Conservation (phyloP, 2,329 filamentous ascomycete genomes). For the Magnaporthiopsis incrustans region DNA sequence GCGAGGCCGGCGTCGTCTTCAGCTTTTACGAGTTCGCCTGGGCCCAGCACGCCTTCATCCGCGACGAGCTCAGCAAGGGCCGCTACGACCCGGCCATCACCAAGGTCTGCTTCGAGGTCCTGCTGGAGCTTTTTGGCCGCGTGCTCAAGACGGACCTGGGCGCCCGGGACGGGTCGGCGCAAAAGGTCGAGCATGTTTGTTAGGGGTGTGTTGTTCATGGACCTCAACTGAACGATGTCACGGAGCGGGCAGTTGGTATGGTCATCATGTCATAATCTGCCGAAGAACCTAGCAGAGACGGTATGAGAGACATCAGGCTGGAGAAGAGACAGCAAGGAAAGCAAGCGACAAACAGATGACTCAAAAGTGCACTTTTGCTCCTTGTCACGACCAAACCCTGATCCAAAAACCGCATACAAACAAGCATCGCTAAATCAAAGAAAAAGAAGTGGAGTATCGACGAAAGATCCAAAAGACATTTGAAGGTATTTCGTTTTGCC, state of each 20-base stretch:
- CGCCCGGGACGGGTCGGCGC: conserved; percentile 48
- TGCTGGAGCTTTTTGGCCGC: conserved; percentile 77
- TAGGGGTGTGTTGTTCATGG: conserved; percentile 23
- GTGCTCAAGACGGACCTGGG: conserved; percentile 75
- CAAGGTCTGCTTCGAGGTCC: conserved; percentile 84
- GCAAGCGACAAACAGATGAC: not conserved
- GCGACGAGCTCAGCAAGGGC: conserved; percentile 89
- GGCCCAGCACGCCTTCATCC: conserved; percentile 91
- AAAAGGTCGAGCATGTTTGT: conserved; percentile 66
- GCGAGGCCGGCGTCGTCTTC: conserved; percentile 66
- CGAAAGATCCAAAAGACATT: not conserved
- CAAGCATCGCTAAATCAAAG: not conserved
- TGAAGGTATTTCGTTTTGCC: not conserved
- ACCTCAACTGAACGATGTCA: no score
- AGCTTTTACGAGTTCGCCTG: conserved; percentile 87
- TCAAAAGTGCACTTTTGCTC: not conserved
- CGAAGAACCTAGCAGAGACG: no score
- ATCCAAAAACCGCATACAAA: not conserved
- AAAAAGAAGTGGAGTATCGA: not conserved
- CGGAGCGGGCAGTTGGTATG: no score
- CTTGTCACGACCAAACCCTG: not conserved
- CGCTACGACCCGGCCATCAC: conserved; percentile 82
- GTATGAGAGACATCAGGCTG: no score
- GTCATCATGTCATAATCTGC: no score
- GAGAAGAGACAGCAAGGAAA: not conserved